phyloP scores from a whole-genome alignment of 2,329 filamentous ascomycete species.

The Drechmeria coniospora region DNA sequence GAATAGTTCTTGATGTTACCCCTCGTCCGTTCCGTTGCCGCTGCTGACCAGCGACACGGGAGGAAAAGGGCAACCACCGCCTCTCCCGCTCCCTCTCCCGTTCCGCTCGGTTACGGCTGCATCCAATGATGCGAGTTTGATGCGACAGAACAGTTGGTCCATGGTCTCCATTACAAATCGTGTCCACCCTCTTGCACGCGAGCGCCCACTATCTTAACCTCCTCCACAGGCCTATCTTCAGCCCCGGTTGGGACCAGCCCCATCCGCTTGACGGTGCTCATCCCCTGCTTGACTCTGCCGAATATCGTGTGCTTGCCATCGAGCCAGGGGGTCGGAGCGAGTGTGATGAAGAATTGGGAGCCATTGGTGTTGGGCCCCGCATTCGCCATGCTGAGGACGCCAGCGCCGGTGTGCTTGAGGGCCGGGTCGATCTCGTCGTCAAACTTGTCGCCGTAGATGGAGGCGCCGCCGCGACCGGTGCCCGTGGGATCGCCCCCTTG shows the following conservation, averaged over 20 bases:
- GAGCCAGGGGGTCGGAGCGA: slow-evolving; percentile 88
- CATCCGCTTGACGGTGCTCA: slow-evolving; percentile 75
- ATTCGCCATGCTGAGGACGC: slow-evolving; percentile 94
- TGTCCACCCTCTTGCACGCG: slow-evolving; percentile 49
- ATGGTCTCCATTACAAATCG: slow-evolving; percentile 8
- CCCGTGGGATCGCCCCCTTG: slow-evolving; percentile 91
- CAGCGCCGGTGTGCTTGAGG: slow-evolving; percentile 84
- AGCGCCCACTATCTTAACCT: slow-evolving; percentile 66
- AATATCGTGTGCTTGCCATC: slow-evolving; percentile 98
- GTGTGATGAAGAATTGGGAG: slow-evolving; percentile 88
- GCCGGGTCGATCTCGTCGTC: slow-evolving; percentile 71
- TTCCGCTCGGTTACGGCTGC: too few species aligned
- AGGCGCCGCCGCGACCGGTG: slow-evolving; percentile 74
- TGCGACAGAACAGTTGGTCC: too few species aligned
- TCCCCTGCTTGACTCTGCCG: slow-evolving; percentile 70
- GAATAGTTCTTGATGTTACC: background rate
- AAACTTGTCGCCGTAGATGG: slow-evolving; percentile 88
- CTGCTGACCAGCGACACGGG: too few species aligned
- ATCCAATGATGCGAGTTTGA: too few species aligned
- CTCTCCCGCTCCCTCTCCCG: too few species aligned
- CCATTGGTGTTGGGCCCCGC: slow-evolving; percentile 86
- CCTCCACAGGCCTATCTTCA: slow-evolving; percentile 68
- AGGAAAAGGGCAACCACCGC: too few species aligned
- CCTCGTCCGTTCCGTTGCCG: too few species aligned
- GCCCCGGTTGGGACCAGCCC: slow-evolving; percentile 69